Percentiles rank a stretch among this genome's conserved stretches.
phyloP scores from a whole-genome alignment of 352 stramenopile species.

The Vaucheria bursata region DNA sequence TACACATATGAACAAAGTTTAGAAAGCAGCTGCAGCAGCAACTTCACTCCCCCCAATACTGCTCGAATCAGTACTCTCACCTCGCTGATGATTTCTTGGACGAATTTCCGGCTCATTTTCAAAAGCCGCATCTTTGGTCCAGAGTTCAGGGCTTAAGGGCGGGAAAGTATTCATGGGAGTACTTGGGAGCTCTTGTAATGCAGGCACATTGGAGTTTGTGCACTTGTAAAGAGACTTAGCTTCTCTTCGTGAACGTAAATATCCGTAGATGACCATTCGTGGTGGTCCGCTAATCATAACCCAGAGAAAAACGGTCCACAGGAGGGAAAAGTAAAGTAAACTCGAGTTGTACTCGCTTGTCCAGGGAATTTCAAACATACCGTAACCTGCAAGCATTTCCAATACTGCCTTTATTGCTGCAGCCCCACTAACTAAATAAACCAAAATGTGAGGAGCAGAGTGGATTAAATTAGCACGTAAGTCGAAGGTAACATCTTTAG shows the following conservation, averaged over 20 bases:
- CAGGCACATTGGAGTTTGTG: constrained; percentile 5
- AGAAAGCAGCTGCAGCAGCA: too few relatives aligned
- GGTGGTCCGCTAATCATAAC: constrained; percentile 3
- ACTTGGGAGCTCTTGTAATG: neutral
- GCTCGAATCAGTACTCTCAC: too few relatives aligned
- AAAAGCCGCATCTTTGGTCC: too few relatives aligned
- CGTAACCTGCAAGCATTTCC: neutral
- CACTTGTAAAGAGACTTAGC: neutral
- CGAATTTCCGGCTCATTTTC: too few relatives aligned
- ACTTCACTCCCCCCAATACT: too few relatives aligned
- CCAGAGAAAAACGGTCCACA: constrained; percentile 11
- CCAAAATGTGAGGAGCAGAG: neutral
- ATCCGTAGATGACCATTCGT: constrained; percentile 5
- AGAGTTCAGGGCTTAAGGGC: neutral
- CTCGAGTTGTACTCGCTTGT: neutral
- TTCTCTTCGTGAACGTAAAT: neutral
- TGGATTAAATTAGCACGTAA: neutral
- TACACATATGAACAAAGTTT: too few relatives aligned
- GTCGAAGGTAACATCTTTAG: constrained; percentile 6
- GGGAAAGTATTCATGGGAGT: constrained; percentile 11
- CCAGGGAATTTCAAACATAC: neutral
- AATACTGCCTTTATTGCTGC: neutral
- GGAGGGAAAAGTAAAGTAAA: neutral
- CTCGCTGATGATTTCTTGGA: too few relatives aligned
- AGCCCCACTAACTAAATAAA: neutral